phyloP scores from a whole-genome alignment of 192 early-diverging fungal species.

The Coemansia pectinata region DNA sequence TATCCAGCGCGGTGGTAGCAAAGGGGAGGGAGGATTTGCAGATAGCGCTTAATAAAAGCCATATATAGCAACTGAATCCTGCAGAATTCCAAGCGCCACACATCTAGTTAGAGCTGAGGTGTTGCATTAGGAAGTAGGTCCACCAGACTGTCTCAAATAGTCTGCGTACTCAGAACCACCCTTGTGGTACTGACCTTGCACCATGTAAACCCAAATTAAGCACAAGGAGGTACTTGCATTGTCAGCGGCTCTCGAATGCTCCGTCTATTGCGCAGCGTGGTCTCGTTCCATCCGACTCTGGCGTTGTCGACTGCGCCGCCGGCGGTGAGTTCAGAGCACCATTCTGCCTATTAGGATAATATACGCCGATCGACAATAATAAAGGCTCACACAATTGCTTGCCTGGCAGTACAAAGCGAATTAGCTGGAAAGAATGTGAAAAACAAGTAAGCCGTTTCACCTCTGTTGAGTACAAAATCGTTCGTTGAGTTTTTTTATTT shows the following conservation, averaged over 20 bases:
- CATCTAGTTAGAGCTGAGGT: background rate
- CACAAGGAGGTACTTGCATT: background rate
- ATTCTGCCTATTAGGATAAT: background rate
- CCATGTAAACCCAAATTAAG: background rate
- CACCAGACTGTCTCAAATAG: background rate
- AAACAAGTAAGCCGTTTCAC: background rate
- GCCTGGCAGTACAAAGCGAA: background rate
- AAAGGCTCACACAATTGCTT: background rate
- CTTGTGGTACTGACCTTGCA: background rate
- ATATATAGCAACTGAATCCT: slow-evolving; percentile 1
- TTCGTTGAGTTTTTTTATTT: background rate
- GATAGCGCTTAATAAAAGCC: background rate
- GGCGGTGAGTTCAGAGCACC: background rate
- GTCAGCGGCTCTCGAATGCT: background rate
- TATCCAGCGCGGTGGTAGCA: background rate
- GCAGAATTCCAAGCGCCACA: background rate
- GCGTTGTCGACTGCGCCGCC: background rate
- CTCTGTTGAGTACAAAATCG: background rate
- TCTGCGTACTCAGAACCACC: background rate
- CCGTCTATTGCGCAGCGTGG: background rate
- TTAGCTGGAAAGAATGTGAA: background rate
- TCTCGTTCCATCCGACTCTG: background rate
- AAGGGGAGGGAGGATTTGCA: background rate
- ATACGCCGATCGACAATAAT: slow-evolving; percentile 3
- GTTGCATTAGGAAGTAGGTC: background rate